These are phyloP conservation scores for Fraxinus paxiana DNA, from an alignment of 305 asterid species.

Conservation along the genomic window DNA sequence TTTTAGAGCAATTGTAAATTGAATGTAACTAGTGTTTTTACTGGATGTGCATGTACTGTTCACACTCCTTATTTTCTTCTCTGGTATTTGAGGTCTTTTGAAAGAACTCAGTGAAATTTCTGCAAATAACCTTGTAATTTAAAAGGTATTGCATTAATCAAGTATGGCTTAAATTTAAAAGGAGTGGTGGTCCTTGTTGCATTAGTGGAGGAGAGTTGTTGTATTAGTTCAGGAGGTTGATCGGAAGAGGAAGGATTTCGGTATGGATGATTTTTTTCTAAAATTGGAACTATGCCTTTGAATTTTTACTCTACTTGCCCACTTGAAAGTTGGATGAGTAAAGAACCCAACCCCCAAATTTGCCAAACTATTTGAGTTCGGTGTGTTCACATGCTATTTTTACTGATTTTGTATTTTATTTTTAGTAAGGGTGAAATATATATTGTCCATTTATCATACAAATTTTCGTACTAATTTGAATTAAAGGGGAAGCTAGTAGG, in stretches of 20 bases:
- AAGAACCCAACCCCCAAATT: background rate
- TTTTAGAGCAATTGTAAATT: background rate
- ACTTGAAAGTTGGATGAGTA: background rate
- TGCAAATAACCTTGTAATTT: background rate
- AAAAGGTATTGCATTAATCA: background rate
- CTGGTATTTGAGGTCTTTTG: background rate
- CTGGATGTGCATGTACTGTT: background rate
- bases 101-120: background rate
- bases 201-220: background rate
- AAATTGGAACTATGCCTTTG: background rate
- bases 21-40: background rate
- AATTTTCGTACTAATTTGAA: too few relatives aligned
- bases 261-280: background rate
- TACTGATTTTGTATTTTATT: background rate
- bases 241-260: background rate
- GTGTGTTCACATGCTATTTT: background rate
- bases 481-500: too few relatives aligned
- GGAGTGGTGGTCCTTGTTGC: background rate
- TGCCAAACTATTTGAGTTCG: background rate
- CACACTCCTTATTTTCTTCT: background rate
- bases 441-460: background rate
- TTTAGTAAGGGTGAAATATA: background rate
- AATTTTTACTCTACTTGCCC: background rate
- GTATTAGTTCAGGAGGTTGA: background rate
- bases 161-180: background rate